Base-by-base conservation (phyloP, 805 yeast species). In the Starmera quercuum region DNA sequence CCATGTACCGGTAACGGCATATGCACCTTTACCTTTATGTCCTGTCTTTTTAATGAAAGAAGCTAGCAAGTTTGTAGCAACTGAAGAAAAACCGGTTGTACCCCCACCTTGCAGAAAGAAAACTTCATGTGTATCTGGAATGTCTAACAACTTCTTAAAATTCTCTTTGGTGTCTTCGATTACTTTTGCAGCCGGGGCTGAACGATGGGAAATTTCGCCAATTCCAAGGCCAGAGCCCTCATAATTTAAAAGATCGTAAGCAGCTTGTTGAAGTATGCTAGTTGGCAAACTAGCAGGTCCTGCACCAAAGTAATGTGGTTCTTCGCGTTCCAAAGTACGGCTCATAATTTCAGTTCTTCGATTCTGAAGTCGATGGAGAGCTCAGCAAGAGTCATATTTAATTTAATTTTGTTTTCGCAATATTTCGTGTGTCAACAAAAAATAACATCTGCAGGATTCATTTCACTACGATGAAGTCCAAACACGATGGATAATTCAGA, bases 31-130 rank as follows among this genome's bases (percentile, higher is more conserved):
- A 34, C 95, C 96, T 39, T 66, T 69, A 47, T 75, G 76, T 27
- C 90, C 92, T 14, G 81, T 73, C 52, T 70, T 78, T 44, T 75
- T 75, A 30, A 81, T 82, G 58, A 73, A 75, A 15, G 81, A 67
- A 18, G 95, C 95, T 40, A 82, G 56, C 59, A 92, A 56, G 56
- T 88, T 90, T 48, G 88, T 76, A 9, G 85, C 86, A 31, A 85
- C 69, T 5, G 95, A 77, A 4, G 97, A 83, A 47, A 92, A 92
- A 6, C 96, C 97, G 20, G 87, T 82, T 33, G 97, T 90, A 39
- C 97, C 98, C 42, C 99, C 98, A 44, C 98, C 97, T 65, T 92
- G 99, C 62, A 90, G 60, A 63, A 90, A 92, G 56, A 92, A 80
- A 2, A 90, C 90, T 58, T 87, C 97, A 56, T 92, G 95, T 21